phyloP scores from a whole-genome alignment of 495 filamentous ascomycete genomes.

The Aspergillus carlsbadensis region DNA sequence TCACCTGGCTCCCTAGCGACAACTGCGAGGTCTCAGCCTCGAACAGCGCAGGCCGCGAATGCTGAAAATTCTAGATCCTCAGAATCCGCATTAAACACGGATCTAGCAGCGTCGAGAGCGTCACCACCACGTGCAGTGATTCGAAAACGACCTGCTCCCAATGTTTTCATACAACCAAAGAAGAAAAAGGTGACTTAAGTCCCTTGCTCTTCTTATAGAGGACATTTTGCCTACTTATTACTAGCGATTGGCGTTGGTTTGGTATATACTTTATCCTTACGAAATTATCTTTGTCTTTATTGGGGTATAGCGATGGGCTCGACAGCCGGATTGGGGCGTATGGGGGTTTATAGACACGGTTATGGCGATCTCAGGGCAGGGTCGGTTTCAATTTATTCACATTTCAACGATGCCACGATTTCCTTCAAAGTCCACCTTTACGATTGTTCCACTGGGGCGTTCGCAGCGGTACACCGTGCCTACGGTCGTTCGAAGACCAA shows the following conservation, averaged over 20 bases:
- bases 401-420: neutral
- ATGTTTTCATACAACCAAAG: slow-evolving; percentile 43
- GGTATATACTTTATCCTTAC: neutral
- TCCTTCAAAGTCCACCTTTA: neutral
- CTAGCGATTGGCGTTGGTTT: slow-evolving; percentile 6
- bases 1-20: neutral
- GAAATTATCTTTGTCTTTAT: neutral
- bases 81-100: neutral
- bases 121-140: slow-evolving; percentile 23
- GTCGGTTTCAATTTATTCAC: neutral
- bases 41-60: neutral
- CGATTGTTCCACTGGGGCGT: neutral
- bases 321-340: neutral
- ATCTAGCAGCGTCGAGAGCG: slow-evolving; percentile 1
- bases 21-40: neutral
- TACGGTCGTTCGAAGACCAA: neutral
- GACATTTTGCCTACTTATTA: neutral
- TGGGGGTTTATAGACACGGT: neutral
- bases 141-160: slow-evolving; percentile 35
- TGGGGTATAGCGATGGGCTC: neutral
- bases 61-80: neutral
- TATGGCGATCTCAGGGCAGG: neutral
- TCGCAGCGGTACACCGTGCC: neutral
- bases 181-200: slow-evolving; percentile 26
- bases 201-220: neutral